Evolutionary conservation across 2,329 filamentous ascomycete species (phyloP), one percentile per base, ranked within the genome.

Genomic region (Xylaria sp.): DNA sequence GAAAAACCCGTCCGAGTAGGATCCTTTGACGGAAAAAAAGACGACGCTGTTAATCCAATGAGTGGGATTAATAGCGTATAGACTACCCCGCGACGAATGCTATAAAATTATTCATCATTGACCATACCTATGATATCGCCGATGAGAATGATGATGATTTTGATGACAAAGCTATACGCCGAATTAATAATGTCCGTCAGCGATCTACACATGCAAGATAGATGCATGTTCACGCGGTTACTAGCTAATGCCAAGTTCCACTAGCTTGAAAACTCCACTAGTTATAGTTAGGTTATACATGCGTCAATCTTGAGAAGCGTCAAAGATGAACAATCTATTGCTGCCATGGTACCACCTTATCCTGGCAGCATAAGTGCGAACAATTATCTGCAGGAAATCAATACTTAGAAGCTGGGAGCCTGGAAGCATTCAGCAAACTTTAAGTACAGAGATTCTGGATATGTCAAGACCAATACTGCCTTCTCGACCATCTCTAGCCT

Each of bases 101-200:
- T 10, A 35, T 35, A 10, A 35, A 18, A 18, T n/a, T 44, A 25
- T 23, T 6, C 27, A 29, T 6, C 27, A 29, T 5, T n/a, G 13
- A 32, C 25, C 5, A 32, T 8, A 51, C 25, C 5, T 4, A 27
- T 58, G 51, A 16, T 67, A 67, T 63, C 60, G 18, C 65, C 60
- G 65, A 67, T 40, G 27, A 25, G 12, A 1, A 35, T 35, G 13
- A 35, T 35, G 13, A 29, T 53, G 25, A 13, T 4, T 6, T 25
- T 59, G 60, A 63, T 67, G 54, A 67, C 65, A 68, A 68, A 64
- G n/a, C 16, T 10, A 3, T 4, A 35, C 37, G 18, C 5, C 12
- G 8, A 13, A 25, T 40, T 42, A 54, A 53, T 44, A 44, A 63
- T 59, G 42, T 63, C 54, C 53, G 54, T 54, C 29, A n/a, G 23